These are phyloP conservation scores for Dichotomopilus funicola DNA, from an alignment of 2,329 filamentous ascomycete species.

Conservation along the genomic window DNA sequence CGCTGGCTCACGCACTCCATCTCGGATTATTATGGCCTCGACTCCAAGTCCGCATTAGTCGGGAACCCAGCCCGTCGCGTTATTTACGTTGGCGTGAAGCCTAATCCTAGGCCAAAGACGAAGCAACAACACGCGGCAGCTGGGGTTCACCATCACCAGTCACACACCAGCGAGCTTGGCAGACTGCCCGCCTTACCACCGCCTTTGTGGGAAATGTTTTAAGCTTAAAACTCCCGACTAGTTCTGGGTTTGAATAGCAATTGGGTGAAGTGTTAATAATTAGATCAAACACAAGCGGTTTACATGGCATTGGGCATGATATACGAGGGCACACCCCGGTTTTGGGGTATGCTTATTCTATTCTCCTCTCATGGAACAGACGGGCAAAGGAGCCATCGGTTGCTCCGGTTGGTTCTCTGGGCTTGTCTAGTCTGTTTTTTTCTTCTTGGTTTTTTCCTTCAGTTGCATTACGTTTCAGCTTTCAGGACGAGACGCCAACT, in stretches of 20 bases:
- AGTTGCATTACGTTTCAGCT: too few relatives aligned
- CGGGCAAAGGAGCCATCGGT: too few relatives aligned
- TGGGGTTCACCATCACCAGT: too few relatives aligned
- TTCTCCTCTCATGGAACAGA: too few relatives aligned
- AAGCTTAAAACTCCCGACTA: not conserved
- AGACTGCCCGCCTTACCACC: constrained; percentile 28
- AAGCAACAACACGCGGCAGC: too few relatives aligned
- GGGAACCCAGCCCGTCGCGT: constrained; percentile 66
- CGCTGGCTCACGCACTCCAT: constrained; percentile 93
- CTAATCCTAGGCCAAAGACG: constrained; percentile 26
- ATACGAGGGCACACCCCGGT: not conserved
- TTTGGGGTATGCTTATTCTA: not conserved
- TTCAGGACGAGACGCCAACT: too few relatives aligned
- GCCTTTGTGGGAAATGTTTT: constrained; percentile 56
- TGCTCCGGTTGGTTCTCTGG: too few relatives aligned
- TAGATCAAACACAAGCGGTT: not conserved
- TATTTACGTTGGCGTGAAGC: constrained; percentile 73
- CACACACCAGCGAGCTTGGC: constrained; percentile 18
- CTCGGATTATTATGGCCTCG: constrained; percentile 83
- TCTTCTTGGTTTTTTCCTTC: too few relatives aligned
- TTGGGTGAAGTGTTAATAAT: not conserved
- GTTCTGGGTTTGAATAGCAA: not conserved
- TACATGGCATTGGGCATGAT: not conserved
- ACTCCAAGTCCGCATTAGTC: constrained; percentile 72
- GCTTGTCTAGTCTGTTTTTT: too few relatives aligned